phyloP scores from a whole-genome alignment of 2,329 filamentous ascomycete species.

The Aspergillus unguis region DNA sequence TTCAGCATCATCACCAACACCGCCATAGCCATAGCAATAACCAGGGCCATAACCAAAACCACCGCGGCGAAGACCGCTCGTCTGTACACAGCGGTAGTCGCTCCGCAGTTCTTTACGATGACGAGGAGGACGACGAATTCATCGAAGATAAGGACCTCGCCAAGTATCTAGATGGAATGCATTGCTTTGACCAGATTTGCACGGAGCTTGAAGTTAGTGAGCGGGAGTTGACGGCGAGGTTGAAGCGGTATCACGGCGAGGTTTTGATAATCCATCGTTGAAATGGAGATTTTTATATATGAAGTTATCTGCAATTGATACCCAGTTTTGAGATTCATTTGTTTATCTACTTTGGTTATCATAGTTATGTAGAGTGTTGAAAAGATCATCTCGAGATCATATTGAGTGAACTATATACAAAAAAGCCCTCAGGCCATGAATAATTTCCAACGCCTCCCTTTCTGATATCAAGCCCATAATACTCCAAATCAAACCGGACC shows the following conservation, averaged over 20 bases:
- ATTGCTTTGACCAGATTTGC: slow-evolving; percentile 51
- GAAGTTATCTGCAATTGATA: slow-evolving; percentile 10
- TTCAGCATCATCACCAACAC: slow-evolving; percentile 7
- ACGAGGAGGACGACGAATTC: slow-evolving; percentile 33
- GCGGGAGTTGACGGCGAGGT: slow-evolving; percentile 41
- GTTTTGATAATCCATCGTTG: slow-evolving; percentile 48
- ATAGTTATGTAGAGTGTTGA: not conserved
- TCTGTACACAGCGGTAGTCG: slow-evolving; percentile 30
- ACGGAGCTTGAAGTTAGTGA: slow-evolving; percentile 50
- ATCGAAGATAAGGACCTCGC: slow-evolving; percentile 38
- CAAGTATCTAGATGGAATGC: slow-evolving; percentile 47
- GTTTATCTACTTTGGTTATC: not conserved
- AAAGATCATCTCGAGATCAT: too few species aligned
- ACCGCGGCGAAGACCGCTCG: slow-evolving; percentile 16
- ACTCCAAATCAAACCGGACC: slow-evolving; percentile 13
- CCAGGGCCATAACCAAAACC: slow-evolving; percentile 19
- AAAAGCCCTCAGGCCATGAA: not conserved
- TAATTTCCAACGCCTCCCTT: slow-evolving; percentile 4
- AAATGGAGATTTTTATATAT: slow-evolving; percentile 12
- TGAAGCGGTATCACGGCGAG: slow-evolving; percentile 44
- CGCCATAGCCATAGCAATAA: slow-evolving; percentile 12
- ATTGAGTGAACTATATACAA: not conserved
- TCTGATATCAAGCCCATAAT: slow-evolving; percentile 1
- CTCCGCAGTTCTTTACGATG: slow-evolving; percentile 23
- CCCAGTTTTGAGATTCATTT: not conserved